Conservation (phyloP, 2,329 filamentous ascomycete genomes). For the Arthrinium puccinioides region DNA sequence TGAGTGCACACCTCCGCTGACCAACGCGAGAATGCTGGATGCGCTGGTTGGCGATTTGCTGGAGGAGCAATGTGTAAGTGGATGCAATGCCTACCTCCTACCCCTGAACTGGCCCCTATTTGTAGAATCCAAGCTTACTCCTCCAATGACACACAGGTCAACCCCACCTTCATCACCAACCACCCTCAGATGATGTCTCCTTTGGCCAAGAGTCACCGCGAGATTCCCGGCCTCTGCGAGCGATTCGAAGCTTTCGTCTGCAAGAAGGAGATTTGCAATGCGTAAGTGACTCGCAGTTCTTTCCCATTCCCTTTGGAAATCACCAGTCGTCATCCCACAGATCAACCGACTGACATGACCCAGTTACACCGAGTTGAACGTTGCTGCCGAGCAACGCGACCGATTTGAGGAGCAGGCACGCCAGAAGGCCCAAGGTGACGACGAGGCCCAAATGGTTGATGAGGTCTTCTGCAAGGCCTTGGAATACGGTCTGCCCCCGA, state of each 20-base stretch:
- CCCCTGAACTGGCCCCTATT: not conserved
- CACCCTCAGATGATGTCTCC: conserved; percentile 77
- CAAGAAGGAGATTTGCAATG: conserved; percentile 96
- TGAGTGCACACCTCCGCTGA: conserved; percentile 82
- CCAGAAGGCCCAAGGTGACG: conserved; percentile 94
- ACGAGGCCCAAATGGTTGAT: conserved; percentile 92
- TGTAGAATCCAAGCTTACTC: too few relatives aligned
- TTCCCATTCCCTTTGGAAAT: not conserved
- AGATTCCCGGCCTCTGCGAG: conserved; percentile 78
- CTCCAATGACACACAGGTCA: conserved; percentile 50
- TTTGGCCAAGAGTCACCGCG: conserved; percentile 89
- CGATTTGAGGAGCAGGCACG: conserved; percentile 91
- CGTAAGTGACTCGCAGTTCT: too few relatives aligned
- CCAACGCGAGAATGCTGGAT: conserved; percentile 94
- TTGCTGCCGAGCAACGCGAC: conserved; percentile 88
- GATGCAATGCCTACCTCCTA: not conserved
- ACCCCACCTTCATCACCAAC: conserved; percentile 86
- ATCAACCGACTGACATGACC: not conserved
- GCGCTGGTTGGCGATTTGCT: conserved; percentile 92
- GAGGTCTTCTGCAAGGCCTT: conserved; percentile 90
- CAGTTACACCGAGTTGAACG: conserved; percentile 88
- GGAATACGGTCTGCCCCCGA: conserved; percentile 87
- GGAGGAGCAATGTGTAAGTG: conserved; percentile 50
- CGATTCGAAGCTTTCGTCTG: conserved; percentile 96
- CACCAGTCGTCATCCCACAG: not conserved